phyloP scores from a whole-genome alignment of 768 basidiomycete species.

The Pleurotus pulmonarius region DNA sequence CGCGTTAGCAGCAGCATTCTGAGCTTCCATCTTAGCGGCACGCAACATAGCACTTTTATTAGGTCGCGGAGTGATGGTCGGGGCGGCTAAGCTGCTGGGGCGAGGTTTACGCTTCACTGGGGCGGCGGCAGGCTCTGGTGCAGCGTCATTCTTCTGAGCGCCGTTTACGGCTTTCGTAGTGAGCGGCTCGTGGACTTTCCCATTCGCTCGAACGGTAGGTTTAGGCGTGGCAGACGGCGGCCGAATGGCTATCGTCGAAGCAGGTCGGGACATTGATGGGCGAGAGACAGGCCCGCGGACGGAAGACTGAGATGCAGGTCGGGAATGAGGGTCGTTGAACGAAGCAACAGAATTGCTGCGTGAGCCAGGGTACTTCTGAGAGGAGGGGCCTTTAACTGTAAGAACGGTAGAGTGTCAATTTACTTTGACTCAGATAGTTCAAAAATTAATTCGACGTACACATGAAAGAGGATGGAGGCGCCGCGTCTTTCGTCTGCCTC shows the following conservation, averaged over 20 bases:
- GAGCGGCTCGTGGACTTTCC: not conserved
- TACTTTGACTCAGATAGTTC: not conserved
- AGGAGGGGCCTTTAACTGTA: slow-evolving; percentile 44
- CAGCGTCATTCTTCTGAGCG: slow-evolving; percentile 10
- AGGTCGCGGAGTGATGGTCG: slow-evolving; percentile 62
- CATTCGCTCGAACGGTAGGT: slow-evolving; percentile 8
- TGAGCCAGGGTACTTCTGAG: slow-evolving; percentile 39
- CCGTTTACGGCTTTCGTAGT: slow-evolving; percentile 16
- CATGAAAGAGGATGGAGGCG: slow-evolving; percentile 67
- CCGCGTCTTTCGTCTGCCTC: slow-evolving; percentile 54
- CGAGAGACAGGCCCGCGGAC: slow-evolving; percentile 13
- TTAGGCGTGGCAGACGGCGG: slow-evolving; percentile 9
- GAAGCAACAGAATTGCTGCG: slow-evolving; percentile 40
- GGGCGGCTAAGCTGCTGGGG: slow-evolving; percentile 53
- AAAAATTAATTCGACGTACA: slow-evolving; percentile 40
- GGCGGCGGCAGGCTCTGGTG: not conserved
- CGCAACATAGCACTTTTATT: slow-evolving; percentile 75
- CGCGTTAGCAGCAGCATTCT: slow-evolving; percentile 38
- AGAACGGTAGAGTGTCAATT: not conserved
- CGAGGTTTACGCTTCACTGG: slow-evolving; percentile 40
- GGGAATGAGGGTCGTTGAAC: slow-evolving; percentile 14
- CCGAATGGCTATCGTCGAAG: slow-evolving; percentile 34
- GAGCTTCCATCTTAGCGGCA: slow-evolving; percentile 62
- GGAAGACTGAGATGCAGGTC: slow-evolving; percentile 29
- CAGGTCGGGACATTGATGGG: slow-evolving; percentile 31